Base-by-base conservation (phyloP, 768 basidiomycete genomes). In the Russula sp. region DNA sequence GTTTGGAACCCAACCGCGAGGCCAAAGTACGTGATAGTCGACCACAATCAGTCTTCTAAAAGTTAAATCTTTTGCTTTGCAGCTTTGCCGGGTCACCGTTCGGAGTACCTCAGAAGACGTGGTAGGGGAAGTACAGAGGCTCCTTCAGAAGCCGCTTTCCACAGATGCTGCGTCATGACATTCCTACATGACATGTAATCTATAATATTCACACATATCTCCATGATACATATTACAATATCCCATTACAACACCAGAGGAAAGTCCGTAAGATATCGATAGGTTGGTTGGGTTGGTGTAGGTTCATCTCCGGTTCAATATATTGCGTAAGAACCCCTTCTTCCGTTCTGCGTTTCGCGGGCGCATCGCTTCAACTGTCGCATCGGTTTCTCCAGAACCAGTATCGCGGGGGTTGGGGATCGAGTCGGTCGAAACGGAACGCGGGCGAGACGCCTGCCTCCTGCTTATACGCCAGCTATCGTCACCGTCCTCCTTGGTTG, bases 31-130 rank as follows among this genome's bases (percentile, higher is more conserved):
- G 82, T 64, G 66, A 9, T 14, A 64, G 40, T 61, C 30, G n/a
- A 62, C 22, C 48, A 10, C 9, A 28, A 2, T 14, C 5, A 30
- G 18, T 44, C 18, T 40, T 51, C 46, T 53, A 30, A 42, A 11
- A n/a, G 24, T 48, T n/a, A 54, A 42, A 1, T 13, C 32, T 46
- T 40, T 55, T 42, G 14, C 13, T 46, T 55, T 51, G 18, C 16
- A 96, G 92, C 79, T 98, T 38, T 98, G 94, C 76, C 89, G 97
- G 40, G 72, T 98, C 64, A 99, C 97, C 7, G 83, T 98, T 50
- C 84, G 97, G 72, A 96, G 94, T 72, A 98, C 97, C 3, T 98
- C 97, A 61, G 94, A 94, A 73, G 83, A 87, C 11, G 94, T 98
- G 10, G 89, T 91, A 46, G 68, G 74, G 5, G 88, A 90, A 73